A percentile compares a stretch with the other conserved stretches of the same genome.
Evolutionary conservation across 345 rosid species (phyloP).

Genomic region (Euphorbia pulcherrima): DNA sequence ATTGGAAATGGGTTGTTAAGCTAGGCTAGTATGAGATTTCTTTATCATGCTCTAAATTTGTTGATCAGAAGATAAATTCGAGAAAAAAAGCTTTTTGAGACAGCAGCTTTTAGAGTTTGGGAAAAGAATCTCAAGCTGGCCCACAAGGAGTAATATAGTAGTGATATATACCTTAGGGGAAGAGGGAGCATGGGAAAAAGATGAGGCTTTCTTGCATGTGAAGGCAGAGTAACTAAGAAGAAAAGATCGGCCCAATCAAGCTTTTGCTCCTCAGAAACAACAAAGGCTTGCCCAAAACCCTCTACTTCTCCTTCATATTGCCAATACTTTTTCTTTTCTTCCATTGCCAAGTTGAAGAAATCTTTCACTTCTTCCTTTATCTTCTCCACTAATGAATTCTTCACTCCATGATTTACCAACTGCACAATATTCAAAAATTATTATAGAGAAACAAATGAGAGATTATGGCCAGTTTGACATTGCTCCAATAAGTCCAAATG

Average conservation of each 20-base stretch:
- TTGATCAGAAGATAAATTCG: no score
- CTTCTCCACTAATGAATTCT: slow-evolving; percentile 20
- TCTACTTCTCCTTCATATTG: slow-evolving; percentile 28
- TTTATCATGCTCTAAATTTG: no score
- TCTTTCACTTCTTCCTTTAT: slow-evolving; percentile 25
- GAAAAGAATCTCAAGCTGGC: no score
- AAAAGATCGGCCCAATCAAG: slow-evolving; percentile 35
- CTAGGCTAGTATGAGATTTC: no score
- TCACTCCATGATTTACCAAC: slow-evolving; percentile 34
- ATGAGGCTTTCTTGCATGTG: slow-evolving; percentile 24
- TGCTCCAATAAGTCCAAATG: no score
- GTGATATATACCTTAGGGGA: slow-evolving; percentile 18
- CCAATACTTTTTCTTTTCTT: slow-evolving; percentile 29
- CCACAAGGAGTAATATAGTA: no score
- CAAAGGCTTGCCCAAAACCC: slow-evolving; percentile 34
- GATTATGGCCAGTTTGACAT: no score
- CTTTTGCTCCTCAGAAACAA: slow-evolving; percentile 31
- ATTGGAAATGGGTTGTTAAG: no score
- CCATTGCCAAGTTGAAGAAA: slow-evolving; percentile 30
- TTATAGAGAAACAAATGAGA: not conserved
- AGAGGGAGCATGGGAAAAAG: slow-evolving; percentile 28
- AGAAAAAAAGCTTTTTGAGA: no score
- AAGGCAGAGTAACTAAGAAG: slow-evolving; percentile 21
- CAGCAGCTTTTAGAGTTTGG: no score
- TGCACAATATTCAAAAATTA: slow-evolving; percentile 7